phyloP scores from a whole-genome alignment of 768 basidiomycete species.

The Tylopilus sp. region DNA sequence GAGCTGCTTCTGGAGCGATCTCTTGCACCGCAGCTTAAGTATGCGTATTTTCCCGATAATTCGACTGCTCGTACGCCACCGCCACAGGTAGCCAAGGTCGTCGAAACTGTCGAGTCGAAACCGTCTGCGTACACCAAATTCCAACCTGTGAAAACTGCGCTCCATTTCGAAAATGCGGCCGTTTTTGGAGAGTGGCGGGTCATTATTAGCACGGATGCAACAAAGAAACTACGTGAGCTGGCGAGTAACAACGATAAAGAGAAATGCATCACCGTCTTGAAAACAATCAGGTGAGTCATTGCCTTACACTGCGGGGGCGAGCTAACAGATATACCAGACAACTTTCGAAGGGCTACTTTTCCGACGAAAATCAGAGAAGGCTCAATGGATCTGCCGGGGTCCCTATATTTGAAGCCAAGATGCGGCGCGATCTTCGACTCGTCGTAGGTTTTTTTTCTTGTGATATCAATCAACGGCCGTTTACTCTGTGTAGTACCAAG shows the following conservation, averaged over 20 bases:
- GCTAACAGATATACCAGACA: conserved; percentile 40
- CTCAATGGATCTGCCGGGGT: conserved; percentile 46
- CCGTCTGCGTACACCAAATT: conserved; percentile 42
- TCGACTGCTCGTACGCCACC: neutral
- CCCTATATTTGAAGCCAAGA: conserved; percentile 68
- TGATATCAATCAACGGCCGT: neutral
- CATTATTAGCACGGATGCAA: conserved; percentile 49
- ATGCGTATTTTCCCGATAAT: conserved; percentile 6
- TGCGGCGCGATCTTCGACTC: conserved; percentile 50
- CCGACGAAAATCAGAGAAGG: conserved; percentile 62
- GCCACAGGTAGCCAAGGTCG: neutral
- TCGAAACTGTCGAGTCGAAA: conserved; percentile 2
- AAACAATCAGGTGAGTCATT: conserved; percentile 59
- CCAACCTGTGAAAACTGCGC: conserved; percentile 57
- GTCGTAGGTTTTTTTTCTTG: conserved; percentile 36
- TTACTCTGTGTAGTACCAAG: conserved; percentile 39
- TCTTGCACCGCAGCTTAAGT: conserved; percentile 7
- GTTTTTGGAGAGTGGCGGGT: conserved; percentile 67
- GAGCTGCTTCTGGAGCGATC: conserved; percentile 15
- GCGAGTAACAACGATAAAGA: conserved; percentile 41
- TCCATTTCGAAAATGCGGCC: conserved; percentile 55
- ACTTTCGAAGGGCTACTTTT: conserved; percentile 67
- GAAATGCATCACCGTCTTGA: conserved; percentile 52
- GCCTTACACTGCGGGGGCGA: neutral
- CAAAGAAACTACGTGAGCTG: conserved; percentile 46